phyloP scores from a whole-genome alignment of 1,284 basidiomycete species.

The Tremellales sp. region DNA sequence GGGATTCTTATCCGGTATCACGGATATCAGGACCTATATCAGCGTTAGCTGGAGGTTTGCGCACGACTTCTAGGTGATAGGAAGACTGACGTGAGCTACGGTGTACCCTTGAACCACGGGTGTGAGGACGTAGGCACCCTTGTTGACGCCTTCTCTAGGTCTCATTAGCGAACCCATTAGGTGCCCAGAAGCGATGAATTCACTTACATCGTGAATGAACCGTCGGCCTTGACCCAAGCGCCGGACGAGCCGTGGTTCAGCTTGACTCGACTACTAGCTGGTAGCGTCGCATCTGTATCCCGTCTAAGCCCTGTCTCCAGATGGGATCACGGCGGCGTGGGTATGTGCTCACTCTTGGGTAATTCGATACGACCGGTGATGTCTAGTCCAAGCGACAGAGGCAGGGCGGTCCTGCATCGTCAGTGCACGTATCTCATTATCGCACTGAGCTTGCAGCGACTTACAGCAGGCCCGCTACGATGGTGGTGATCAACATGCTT shows the following conservation, averaged over 20 bases:
- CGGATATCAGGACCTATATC: constrained; percentile 24
- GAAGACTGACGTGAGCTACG: background rate
- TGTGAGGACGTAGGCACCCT: constrained; percentile 35
- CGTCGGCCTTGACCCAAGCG: constrained; percentile 31
- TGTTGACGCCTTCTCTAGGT: constrained; percentile 19
- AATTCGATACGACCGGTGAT: background rate
- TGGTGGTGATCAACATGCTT: too few species aligned
- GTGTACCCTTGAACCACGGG: constrained; percentile 31
- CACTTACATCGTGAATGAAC: constrained; percentile 36
- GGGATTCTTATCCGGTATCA: constrained; percentile 9
- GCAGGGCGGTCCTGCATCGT: background rate
- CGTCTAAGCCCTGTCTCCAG: too few species aligned
- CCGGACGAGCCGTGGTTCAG: constrained; percentile 25
- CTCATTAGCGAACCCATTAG: background rate
- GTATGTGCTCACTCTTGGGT: background rate
- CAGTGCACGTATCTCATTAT: too few species aligned
- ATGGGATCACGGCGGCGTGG: too few species aligned
- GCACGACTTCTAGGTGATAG: constrained; percentile 30
- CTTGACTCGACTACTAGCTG: constrained; percentile 25
- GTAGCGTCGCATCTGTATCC: constrained; percentile 7
- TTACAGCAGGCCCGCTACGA: too few species aligned
- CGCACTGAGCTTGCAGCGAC: background rate
- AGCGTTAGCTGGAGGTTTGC: background rate
- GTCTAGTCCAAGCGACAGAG: background rate
- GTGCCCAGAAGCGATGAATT: too few species aligned